A percentile compares a stretch with the other conserved stretches of the same genome.
phyloP scores from a whole-genome alignment of 208 protist species.

The Naegleria gruberi region DNA sequence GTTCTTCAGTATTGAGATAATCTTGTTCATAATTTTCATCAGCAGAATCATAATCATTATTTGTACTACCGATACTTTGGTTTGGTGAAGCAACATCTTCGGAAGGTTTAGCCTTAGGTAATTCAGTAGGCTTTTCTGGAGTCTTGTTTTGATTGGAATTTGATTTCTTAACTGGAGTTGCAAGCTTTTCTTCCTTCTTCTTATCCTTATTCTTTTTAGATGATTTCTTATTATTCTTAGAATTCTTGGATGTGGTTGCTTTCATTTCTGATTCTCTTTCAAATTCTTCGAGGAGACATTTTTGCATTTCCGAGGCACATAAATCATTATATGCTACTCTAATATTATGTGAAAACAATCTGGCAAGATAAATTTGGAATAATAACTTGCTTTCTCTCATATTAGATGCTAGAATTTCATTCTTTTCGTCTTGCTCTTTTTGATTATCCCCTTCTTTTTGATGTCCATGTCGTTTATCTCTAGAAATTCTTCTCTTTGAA shows the following conservation, averaged over 20 bases:
- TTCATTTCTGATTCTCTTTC: not conserved
- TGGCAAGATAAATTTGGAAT: constrained; percentile 9
- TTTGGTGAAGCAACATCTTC: not conserved
- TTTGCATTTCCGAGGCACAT: not conserved
- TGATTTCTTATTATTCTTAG: not conserved
- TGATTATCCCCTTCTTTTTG: too few relatives aligned
- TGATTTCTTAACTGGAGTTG: not conserved
- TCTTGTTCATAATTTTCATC: not conserved
- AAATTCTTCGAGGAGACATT: not conserved
- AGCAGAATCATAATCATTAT: not conserved
- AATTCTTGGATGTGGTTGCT: not conserved
- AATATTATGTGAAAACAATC: constrained; percentile 12
- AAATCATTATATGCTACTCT: not conserved
- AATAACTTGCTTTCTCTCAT: not conserved
- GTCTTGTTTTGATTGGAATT: not conserved
- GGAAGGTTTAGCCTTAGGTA: not conserved
- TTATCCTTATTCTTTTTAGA: not conserved
- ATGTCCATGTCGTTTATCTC: too few relatives aligned
- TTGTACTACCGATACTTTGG: not conserved
- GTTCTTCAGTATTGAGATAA: not conserved
- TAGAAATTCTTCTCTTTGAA: too few relatives aligned
- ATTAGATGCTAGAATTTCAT: not conserved
- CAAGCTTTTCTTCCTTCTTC: not conserved
- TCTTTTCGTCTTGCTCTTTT: not conserved
- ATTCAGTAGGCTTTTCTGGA: not conserved